Conservation (phyloP, 2,329 filamentous ascomycete species). For the Didymella glomerata region DNA sequence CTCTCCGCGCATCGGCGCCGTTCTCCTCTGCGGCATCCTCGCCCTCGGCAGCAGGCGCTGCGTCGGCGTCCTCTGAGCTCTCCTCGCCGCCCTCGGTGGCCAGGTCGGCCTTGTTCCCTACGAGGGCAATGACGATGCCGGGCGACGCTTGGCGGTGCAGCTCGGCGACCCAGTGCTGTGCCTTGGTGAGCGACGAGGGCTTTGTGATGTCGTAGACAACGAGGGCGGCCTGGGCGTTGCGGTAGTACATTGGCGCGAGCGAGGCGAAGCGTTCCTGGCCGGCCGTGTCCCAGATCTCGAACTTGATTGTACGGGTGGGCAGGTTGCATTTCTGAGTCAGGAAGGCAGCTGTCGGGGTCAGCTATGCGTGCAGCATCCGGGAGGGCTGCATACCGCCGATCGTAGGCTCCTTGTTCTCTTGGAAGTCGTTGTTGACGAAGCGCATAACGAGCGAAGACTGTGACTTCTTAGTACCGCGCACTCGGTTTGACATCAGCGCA, state of each 20-base stretch:
- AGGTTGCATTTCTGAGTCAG: slow-evolving; percentile 98
- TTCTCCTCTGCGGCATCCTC: slow-evolving; percentile 65
- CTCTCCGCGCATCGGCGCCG: slow-evolving; percentile 80
- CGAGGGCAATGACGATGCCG: slow-evolving; percentile 94
- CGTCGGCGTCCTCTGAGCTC: slow-evolving; percentile 61
- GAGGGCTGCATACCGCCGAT: slow-evolving; percentile 80
- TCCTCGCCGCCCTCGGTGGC: slow-evolving; percentile 58
- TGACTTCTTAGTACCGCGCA: slow-evolving; percentile 1
- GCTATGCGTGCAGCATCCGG: background rate
- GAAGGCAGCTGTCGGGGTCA: slow-evolving; percentile 76
- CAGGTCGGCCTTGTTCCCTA: slow-evolving; percentile 89
- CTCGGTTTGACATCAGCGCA: background rate
- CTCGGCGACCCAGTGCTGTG: slow-evolving; percentile 98
- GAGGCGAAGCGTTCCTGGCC: slow-evolving; percentile 97
- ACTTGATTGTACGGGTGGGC: slow-evolving; percentile 77
- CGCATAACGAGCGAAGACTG: slow-evolving; percentile 96
- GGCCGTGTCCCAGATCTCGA: slow-evolving; percentile 93
- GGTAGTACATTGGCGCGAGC: slow-evolving; percentile 98
- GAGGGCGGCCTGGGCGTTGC: slow-evolving; percentile 95
- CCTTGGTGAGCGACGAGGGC: slow-evolving; percentile 92
- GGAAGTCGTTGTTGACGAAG: slow-evolving; percentile 99
- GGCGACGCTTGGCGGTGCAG: slow-evolving; percentile 94
- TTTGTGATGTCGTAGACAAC: slow-evolving; percentile 99
- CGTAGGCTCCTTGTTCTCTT: slow-evolving; percentile 99
- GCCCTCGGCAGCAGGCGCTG: slow-evolving; percentile 58